Evolutionary conservation across 2,329 filamentous ascomycete genomes (phyloP).

Genomic region (Ceratocystis cacaofunesta): DNA sequence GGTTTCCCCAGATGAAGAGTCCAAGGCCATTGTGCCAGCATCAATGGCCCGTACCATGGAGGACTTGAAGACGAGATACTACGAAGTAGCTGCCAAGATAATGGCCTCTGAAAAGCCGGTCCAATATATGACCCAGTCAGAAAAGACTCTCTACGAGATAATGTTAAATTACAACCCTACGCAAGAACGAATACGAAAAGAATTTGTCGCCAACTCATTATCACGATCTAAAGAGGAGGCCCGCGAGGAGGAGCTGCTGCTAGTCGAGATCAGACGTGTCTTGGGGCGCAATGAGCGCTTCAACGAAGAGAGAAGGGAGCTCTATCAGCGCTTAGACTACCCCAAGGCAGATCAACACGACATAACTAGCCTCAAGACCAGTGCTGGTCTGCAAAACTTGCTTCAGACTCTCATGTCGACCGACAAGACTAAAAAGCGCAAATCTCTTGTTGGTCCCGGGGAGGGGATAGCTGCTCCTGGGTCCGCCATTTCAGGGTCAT

Average conservation of each 20-base stretch:
- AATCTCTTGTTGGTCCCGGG: slow-evolving; percentile 50
- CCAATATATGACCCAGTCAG: slow-evolving; percentile 72
- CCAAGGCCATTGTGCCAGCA: slow-evolving; percentile 39
- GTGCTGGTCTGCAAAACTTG: slow-evolving; percentile 61
- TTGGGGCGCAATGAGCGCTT: slow-evolving; percentile 72
- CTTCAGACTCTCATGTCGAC: slow-evolving; percentile 68
- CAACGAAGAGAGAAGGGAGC: slow-evolving; percentile 73
- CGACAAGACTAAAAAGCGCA: slow-evolving; percentile 83
- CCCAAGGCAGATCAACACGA: slow-evolving; percentile 54
- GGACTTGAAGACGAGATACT: slow-evolving; percentile 83
- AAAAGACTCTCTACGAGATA: slow-evolving; percentile 69
- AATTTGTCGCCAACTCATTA: slow-evolving; percentile 66
- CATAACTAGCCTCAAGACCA: slow-evolving; percentile 65
- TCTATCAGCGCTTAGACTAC: slow-evolving; percentile 76
- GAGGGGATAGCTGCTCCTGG: slow-evolving; percentile 38
- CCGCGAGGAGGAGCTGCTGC: slow-evolving; percentile 75
- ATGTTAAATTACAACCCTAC: slow-evolving; percentile 76
- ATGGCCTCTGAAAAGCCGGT: slow-evolving; percentile 67
- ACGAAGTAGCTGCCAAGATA: slow-evolving; percentile 68
- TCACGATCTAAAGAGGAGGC: slow-evolving; percentile 74
- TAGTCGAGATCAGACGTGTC: slow-evolving; percentile 85
- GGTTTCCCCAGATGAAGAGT: slow-evolving; percentile 31
- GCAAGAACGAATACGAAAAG: slow-evolving; percentile 67
- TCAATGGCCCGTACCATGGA: slow-evolving; percentile 57
- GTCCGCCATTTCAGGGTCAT: slow-evolving; percentile 23